Evolutionary conservation across 2,329 filamentous ascomycete genomes (phyloP), one percentile per base, ranked within the genome.

Genomic region (Neonectria neomacrospora): DNA sequence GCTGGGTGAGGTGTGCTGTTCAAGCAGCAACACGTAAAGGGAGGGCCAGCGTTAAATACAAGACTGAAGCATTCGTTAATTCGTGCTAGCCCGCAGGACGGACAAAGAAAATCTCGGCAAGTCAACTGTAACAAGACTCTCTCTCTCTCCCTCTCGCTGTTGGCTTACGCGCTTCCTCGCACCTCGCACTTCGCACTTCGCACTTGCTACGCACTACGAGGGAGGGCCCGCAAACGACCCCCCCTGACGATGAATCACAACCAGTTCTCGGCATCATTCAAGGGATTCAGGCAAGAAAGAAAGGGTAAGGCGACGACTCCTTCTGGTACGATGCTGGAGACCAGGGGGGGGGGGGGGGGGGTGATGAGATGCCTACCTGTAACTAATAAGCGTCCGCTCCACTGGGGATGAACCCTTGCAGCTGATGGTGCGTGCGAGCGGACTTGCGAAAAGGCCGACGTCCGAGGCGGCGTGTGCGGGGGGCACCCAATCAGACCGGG

Each of bases 371-470:
- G n/a, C n/a, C n/a, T n/a, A n/a, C n/a, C n/a, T n/a, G n/a, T n/a
- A n/a, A n/a, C n/a, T n/a, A n/a, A n/a, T n/a, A n/a, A n/a, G n/a
- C n/a, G n/a, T n/a, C n/a, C n/a, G n/a, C n/a, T n/a, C n/a, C n/a
- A n/a, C n/a, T n/a, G n/a, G n/a, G n/a, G n/a, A n/a, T n/a, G n/a
- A n/a, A n/a, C n/a, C n/a, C n/a, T n/a, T n/a, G n/a, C n/a, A n/a
- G n/a, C n/a, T n/a, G n/a, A n/a, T n/a, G n/a, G n/a, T n/a, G n/a
- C n/a, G n/a, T n/a, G 23, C 23, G 23, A 3, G 23, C 73, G 74
- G 73, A 71, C 68, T 74, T 68, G 64, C 30, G 14, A 45, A 56
- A 67, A 73, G 51, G 26, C 74, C 74, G 74, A 76, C 65, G 73
- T 76, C 74, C 74, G 74, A 76, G 53, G 16, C 54, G 53, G 64